Evolutionary conservation across 176 grass and related monocot species (phyloP), one percentile per base, ranked within the genome.

Genomic region (Triticum timopheevii): DNA sequence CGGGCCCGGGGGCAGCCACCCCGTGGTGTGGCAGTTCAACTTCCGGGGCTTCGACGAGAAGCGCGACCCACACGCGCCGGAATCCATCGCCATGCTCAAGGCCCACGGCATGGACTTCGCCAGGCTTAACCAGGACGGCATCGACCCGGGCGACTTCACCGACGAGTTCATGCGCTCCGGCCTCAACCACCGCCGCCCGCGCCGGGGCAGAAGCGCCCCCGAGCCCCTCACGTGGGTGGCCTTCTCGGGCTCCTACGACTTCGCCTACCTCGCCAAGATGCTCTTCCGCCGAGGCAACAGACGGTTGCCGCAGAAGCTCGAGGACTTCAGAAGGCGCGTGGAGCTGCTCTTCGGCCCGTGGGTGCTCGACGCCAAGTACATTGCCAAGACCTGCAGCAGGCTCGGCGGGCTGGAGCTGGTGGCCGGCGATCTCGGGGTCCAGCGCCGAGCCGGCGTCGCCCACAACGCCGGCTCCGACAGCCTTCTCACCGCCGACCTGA

Each of bases 21-120:
- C 63, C 22, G 38, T 65, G 10, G 78, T 76, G 16, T 90, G 89
- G 89, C 85, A 90, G 80, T 90, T 90, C 89, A 90, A 90, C 75
- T 54, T 90, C 80, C 6, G 44, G 0, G 89, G 85, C 56, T 90
- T 90, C 89, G 75, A 90, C 80, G 44, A 30, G 0, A 2, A 1
- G 44, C 23, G 10, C 0, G 59, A 90, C 80, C 66, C 84, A 10
- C 80, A 87, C 67, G 74, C 85, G 30, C 33, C 58, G 5, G 58
- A 3, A 0, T 87, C 89, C 58, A 0, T 90, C 34, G 80, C 84
- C 66, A 59, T 90, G 89, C 89, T 90, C 67, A 62, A 8, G 9
- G 17, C 24, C 17, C 89, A 90, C 40, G 89, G 89, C 42, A 74
- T 90, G 80, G 25, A 90, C 84, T 73, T 90, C 75, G 0, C 0